These are phyloP conservation scores for Crucihimalaya himalaica DNA, from an alignment of 345 rosid genomes.

Conservation along the genomic window DNA sequence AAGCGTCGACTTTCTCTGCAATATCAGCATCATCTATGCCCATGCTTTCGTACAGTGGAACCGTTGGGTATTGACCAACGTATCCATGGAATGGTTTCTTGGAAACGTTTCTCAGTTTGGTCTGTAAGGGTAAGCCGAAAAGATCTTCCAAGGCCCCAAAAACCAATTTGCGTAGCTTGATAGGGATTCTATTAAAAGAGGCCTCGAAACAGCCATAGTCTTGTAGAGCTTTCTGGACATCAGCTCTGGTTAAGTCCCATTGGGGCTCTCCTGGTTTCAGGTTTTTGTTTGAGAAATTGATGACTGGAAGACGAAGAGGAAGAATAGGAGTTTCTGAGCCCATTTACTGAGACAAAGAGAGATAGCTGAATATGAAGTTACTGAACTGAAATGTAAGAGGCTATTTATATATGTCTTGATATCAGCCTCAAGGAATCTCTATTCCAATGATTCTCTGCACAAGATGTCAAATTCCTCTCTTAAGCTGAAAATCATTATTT, in stretches of 20 bases:
- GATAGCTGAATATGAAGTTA: background rate
- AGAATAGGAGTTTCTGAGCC: conserved; percentile 40
- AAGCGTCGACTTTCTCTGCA: conserved; percentile 40
- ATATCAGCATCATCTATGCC: conserved; percentile 55
- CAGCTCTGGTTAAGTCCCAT: conserved; percentile 47
- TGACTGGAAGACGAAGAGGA: conserved; percentile 41
- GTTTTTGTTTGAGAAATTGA: conserved; percentile 47
- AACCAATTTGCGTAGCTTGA: conserved; percentile 40
- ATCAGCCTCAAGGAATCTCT: conserved; percentile 15
- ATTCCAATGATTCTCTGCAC: conserved; percentile 23
- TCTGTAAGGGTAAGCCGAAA: conserved; percentile 57
- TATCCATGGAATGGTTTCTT: conserved; percentile 58
- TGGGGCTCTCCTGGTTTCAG: conserved; percentile 46
- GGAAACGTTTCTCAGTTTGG: conserved; percentile 51
- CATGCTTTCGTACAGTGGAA: conserved; percentile 64
- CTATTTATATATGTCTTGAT: background rate
- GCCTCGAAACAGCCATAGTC: conserved; percentile 75
- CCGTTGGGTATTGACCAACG: conserved; percentile 57
- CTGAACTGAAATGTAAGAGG: background rate
- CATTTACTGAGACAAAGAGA: conserved; percentile 38
- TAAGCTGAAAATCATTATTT: background rate
- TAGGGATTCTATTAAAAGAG: conserved; percentile 41
- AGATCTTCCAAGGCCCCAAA: conserved; percentile 50
- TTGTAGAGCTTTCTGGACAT: conserved; percentile 52
- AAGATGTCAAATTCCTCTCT: conserved; percentile 13